phyloP scores from a whole-genome alignment of 768 basidiomycete species.

The Dioszegia aurantiaca region DNA sequence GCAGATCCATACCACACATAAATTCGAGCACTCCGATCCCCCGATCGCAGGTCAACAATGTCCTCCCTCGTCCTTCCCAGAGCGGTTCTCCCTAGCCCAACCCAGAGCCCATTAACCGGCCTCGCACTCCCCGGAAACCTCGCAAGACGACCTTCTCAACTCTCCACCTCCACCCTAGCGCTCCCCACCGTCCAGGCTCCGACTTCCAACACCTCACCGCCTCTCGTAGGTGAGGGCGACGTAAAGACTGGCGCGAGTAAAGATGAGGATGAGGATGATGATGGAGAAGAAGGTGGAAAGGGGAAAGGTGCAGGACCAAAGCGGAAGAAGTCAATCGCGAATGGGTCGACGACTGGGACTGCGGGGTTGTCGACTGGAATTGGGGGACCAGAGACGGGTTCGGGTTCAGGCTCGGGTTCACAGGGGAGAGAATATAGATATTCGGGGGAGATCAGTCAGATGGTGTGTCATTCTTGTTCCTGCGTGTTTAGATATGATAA shows the following conservation, averaged over 20 bases:
- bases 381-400: slow-evolving; percentile 1
- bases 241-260: background rate
- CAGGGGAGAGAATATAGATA: slow-evolving; percentile 68
- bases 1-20: too few relatives aligned
- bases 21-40: too few relatives aligned
- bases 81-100: slow-evolving; percentile 1
- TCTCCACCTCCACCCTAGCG: slow-evolving; percentile 3
- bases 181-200: background rate
- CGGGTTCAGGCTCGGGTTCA: too few relatives aligned
- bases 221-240: background rate
- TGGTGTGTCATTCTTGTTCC: slow-evolving; percentile 58
- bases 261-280: slow-evolving; percentile 13
- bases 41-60: background rate
- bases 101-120: background rate
- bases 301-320: slow-evolving; percentile 18
- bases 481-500: too few relatives aligned
- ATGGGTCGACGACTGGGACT: background rate
- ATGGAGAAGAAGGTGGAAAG: slow-evolving; percentile 21
- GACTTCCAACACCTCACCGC: background rate
- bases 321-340: slow-evolving; percentile 14
- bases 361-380: background rate
- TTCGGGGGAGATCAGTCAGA: slow-evolving; percentile 86
- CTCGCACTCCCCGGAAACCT: slow-evolving; percentile 16
- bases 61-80: slow-evolving; percentile 5
- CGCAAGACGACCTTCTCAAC: slow-evolving; percentile 6